phyloP scores from a whole-genome alignment of 345 rosid genomes.

The Mangifera indica region DNA sequence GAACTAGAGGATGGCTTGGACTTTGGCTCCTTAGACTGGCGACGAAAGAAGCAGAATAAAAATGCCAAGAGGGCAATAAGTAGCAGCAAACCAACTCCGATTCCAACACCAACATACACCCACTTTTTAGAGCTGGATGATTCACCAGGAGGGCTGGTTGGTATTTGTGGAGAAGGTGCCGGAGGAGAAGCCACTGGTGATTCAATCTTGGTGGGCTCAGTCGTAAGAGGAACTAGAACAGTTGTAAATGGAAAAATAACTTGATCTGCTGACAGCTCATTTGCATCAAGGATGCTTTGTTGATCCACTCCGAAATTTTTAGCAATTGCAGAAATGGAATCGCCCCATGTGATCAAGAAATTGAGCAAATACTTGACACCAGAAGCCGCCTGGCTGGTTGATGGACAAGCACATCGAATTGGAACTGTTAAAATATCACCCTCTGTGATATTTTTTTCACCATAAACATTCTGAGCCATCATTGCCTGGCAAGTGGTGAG shows the following conservation, averaged over 20 bases:
- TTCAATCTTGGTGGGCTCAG: slow-evolving; percentile 39
- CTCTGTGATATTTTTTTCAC: slow-evolving; percentile 17
- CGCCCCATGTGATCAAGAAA: slow-evolving; percentile 47
- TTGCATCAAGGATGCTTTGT: slow-evolving; percentile 46
- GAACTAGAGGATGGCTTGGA: slow-evolving; percentile 16
- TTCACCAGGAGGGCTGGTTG: neutral
- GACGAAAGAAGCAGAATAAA: slow-evolving; percentile 34
- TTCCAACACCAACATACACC: slow-evolving; percentile 57
- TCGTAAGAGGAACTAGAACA: slow-evolving; percentile 60
- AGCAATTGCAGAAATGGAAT: slow-evolving; percentile 49
- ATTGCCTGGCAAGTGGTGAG: slow-evolving; percentile 86
- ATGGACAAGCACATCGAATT: slow-evolving; percentile 83
- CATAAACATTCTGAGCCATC: slow-evolving; percentile 56
- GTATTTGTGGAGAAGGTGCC: slow-evolving; percentile 21
- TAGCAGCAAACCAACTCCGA: slow-evolving; percentile 46
- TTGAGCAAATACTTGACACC: slow-evolving; percentile 58
- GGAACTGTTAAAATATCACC: slow-evolving; percentile 47
- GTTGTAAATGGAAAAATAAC: slow-evolving; percentile 59
- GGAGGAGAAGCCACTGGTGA: slow-evolving; percentile 30
- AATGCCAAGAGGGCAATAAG: slow-evolving; percentile 31
- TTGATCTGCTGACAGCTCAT: slow-evolving; percentile 28
- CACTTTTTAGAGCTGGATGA: slow-evolving; percentile 48
- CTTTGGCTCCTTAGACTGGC: slow-evolving; percentile 18
- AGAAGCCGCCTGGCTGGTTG: slow-evolving; percentile 46
- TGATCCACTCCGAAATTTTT: slow-evolving; percentile 36